phyloP scores from a whole-genome alignment of 2,329 filamentous ascomycete species.

The Parastagonospora avenae region DNA sequence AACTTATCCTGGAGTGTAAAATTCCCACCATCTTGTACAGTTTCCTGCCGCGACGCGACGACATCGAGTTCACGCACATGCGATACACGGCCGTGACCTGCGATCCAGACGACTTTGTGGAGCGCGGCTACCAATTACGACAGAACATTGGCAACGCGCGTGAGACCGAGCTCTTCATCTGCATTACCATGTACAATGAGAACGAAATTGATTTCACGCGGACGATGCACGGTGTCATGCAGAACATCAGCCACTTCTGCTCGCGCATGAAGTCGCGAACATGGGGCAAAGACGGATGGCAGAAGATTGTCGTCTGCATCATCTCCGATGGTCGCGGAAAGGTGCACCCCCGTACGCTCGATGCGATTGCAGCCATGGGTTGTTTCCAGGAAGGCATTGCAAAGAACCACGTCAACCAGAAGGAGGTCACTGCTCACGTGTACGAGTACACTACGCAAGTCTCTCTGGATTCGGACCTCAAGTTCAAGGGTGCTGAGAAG shows the following conservation, averaged over 20 bases:
- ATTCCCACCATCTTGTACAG: slow-evolving; percentile 98
- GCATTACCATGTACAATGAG: slow-evolving; percentile 99
- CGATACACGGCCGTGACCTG: slow-evolving; percentile 98
- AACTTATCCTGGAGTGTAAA: slow-evolving; percentile 97
- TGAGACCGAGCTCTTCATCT: slow-evolving; percentile 95
- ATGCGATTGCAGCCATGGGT: slow-evolving; percentile 93
- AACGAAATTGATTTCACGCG: slow-evolving; percentile 95
- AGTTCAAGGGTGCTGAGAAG: slow-evolving; percentile 99
- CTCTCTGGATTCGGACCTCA: slow-evolving; percentile 90
- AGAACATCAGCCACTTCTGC: slow-evolving; percentile 97
- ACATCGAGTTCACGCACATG: slow-evolving; percentile 98
- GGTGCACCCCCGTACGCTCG: slow-evolving; percentile 90
- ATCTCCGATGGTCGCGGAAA: slow-evolving; percentile 93
- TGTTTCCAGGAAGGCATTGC: slow-evolving; percentile 98
- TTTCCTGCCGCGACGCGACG: slow-evolving; percentile 89
- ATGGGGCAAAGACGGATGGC: slow-evolving; percentile 97
- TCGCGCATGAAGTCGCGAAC: slow-evolving; percentile 88
- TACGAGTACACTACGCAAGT: slow-evolving; percentile 99
- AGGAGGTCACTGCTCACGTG: slow-evolving; percentile 92
- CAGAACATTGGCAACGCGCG: slow-evolving; percentile 87
- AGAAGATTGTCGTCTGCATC: slow-evolving; percentile 98
- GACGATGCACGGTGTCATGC: slow-evolving; percentile 98
- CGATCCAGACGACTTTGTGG: slow-evolving; percentile 91
- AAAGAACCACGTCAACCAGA: slow-evolving; percentile 97
- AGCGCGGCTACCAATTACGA: slow-evolving; percentile 86